phyloP scores from a whole-genome alignment of 768 basidiomycete species.

The Collybiopsis confluens region DNA sequence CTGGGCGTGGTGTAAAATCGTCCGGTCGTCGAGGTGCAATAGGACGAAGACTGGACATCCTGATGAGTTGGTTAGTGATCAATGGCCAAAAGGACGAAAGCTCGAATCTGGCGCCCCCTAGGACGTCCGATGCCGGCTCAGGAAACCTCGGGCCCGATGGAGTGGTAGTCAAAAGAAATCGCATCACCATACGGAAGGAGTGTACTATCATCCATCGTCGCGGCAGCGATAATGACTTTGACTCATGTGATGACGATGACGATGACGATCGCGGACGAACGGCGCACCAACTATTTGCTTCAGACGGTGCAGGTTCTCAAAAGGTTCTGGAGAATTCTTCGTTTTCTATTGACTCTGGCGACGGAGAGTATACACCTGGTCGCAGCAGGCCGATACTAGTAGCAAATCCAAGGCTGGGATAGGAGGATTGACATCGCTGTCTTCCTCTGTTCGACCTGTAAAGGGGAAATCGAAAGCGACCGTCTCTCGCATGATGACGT shows the following conservation, averaged over 20 bases:
- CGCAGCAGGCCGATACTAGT: not conserved
- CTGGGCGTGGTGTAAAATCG: not conserved
- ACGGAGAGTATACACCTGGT: not conserved
- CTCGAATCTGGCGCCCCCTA: not conserved
- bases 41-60: not conserved
- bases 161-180: not conserved
- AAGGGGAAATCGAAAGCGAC: not conserved
- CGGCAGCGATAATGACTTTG: constrained; percentile 39
- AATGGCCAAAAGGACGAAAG: not conserved
- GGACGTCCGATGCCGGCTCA: not conserved
- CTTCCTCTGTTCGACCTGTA: not conserved
- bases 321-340: not conserved
- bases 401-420: not conserved
- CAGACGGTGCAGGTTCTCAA: constrained; percentile 6
- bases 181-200: constrained; percentile 20
- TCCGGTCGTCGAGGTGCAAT: not conserved
- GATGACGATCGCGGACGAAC: constrained; percentile 50
- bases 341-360: not conserved
- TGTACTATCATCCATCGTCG: constrained; percentile 31
- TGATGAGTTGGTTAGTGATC: not conserved
- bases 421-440: not conserved
- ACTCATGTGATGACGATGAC: constrained; percentile 31
- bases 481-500: not conserved
- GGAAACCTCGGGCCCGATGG: not conserved
- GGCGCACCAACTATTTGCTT: constrained; percentile 53